These are phyloP conservation scores for Adansonia gregorii DNA, from an alignment of 441 rosid genomes.

Conservation along the genomic window DNA sequence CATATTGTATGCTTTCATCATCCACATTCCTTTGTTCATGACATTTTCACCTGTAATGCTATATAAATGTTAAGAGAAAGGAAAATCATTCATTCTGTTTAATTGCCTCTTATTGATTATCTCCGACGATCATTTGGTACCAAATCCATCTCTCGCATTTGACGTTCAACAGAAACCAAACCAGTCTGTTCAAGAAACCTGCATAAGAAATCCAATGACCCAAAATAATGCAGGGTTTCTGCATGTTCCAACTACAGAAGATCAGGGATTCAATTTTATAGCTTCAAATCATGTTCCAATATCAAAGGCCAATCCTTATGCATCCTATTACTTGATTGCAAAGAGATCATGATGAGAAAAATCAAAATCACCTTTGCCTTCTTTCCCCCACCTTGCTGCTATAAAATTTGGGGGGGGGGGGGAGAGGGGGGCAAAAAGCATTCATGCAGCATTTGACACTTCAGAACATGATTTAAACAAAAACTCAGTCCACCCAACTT, in stretches of 20 bases:
- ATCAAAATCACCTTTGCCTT: not conserved
- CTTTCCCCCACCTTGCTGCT: not conserved
- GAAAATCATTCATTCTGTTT: constrained; percentile 7
- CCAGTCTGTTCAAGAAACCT: constrained; percentile 94
- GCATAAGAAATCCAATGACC: constrained; percentile 36
- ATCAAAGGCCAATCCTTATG: not conserved
- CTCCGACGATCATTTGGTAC: constrained; percentile 49
- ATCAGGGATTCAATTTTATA: constrained; percentile 3
- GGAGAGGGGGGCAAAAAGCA: too few species aligned
- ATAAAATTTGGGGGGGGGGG: not conserved
- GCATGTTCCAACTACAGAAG: constrained; percentile 20
- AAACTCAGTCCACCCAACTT: not conserved
- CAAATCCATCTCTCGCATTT: constrained; percentile 78
- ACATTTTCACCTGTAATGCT: too few species aligned
- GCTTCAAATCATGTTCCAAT: not conserved
- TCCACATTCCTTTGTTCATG: too few species aligned
- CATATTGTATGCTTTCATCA: too few species aligned
- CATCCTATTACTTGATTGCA: not conserved
- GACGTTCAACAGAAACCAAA: constrained; percentile 73
- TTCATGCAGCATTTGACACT: not conserved
- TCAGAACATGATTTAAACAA: not conserved
- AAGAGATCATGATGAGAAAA: constrained; percentile 8
- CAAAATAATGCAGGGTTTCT: constrained; percentile 19
- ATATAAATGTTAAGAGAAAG: not conserved
- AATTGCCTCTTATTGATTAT: constrained; percentile 23